Evolutionary conservation across 768 basidiomycete species (phyloP).

Genomic region (Symmetrospora coprosmae): DNA sequence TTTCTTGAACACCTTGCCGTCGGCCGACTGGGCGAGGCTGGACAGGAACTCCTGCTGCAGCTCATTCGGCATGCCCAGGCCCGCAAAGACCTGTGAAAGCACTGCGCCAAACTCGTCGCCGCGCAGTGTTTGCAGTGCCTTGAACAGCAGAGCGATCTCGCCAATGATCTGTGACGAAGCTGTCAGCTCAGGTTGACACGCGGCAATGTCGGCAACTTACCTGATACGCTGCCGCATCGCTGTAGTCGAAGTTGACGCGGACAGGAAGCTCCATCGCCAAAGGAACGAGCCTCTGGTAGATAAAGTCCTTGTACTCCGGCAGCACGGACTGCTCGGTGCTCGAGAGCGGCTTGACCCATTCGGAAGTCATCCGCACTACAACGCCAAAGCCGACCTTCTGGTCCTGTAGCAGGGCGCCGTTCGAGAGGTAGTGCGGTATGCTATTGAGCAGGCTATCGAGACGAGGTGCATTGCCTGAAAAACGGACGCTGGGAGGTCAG

Average conservation of each 20-base stretch:
- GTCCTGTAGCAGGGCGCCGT: conserved; percentile 57
- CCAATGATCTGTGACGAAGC: conserved; percentile 53
- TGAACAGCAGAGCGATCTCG: conserved; percentile 74
- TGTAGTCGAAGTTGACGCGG: conserved; percentile 63
- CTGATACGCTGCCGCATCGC: conserved; percentile 70
- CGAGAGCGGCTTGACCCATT: conserved; percentile 41
- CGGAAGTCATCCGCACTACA: conserved; percentile 41
- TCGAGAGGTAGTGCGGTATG: conserved; percentile 58
- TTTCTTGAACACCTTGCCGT: conserved; percentile 17
- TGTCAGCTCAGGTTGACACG: not conserved
- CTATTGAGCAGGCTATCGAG: conserved; percentile 60
- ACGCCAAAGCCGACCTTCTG: conserved; percentile 70
- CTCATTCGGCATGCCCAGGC: conserved; percentile 70
- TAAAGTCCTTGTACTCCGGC: conserved; percentile 81
- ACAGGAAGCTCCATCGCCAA: conserved; percentile 68
- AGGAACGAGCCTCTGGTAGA: conserved; percentile 74
- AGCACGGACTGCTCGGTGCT: conserved; percentile 41
- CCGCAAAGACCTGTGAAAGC: conserved; percentile 68
- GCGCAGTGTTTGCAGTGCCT: conserved; percentile 59
- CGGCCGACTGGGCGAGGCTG: conserved; percentile 6
- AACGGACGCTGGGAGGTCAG: conserved; percentile 19
- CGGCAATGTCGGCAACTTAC: conserved; percentile 42
- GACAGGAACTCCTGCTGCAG: conserved; percentile 35
- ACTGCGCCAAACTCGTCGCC: conserved; percentile 71
- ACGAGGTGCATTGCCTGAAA: conserved; percentile 48